Evolutionary conservation across 1,139 yeast genomes (phyloP), one percentile per base, ranked within the genome.

Genomic region (Eremothecium gossypii): DNA sequence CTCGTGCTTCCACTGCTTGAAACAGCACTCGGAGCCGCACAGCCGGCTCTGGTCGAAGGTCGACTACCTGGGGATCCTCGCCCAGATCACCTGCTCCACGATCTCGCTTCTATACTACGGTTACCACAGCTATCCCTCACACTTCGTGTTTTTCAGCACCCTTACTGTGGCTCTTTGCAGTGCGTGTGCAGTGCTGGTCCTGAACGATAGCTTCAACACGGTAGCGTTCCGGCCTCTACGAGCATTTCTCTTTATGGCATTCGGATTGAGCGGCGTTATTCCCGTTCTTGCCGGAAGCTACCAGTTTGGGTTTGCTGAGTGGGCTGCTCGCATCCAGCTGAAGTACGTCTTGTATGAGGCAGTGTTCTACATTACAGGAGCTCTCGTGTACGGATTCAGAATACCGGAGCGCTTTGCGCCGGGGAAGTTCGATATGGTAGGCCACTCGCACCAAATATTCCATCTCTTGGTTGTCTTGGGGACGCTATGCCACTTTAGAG

Each of bases 381-480:
- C 96, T 0, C 66, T 72, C 0, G 62, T 87, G 34, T 87, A 87
- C 58, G 96, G 95, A 0, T 67, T 71, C 39, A 68, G 96, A 49
- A 60, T 85, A 17, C 96, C 96, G 0, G 96, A 89, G 57, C 64
- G 85, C 38, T 70, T 71, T 43, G 62, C 66, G 5, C 93, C 93
- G n/a, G 78, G 84, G 0, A 65, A 49, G 33, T 83, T 77, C 53
- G 96, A 87, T 54, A 57, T 77, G 14, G 67, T 77, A 55, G 95
- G 95, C 7, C 82, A 82, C 51, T 82, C 95, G 4, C 96, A 87
- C 60, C 96, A 89, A 60, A 75, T 87, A 10, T 87, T 87, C 63
- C 96, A 87, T 59, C 66, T 83, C 2, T 65, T 83, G 58, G 96
- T 87, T 4, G 89, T 87, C 0, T 51, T 79, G 2, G 96, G 95